Conservation (phyloP, 116 monocot species). For the Phalaenopsis hybrid region DNA sequence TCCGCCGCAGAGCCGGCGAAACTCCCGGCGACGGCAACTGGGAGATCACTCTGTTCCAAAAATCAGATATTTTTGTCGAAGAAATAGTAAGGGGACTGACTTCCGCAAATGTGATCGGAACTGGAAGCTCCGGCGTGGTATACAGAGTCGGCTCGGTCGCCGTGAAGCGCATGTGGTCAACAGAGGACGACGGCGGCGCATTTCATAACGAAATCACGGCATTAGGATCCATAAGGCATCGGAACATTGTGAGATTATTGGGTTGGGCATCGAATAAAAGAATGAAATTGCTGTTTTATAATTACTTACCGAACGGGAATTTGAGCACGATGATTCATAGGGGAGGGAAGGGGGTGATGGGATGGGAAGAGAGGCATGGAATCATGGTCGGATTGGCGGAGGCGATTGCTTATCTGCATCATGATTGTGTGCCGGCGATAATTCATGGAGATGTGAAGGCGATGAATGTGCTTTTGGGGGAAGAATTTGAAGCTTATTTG, state of each 20-base stretch:
- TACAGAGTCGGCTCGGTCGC: constrained; percentile 67
- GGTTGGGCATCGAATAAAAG: constrained; percentile 61
- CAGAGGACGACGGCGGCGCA: constrained; percentile 25
- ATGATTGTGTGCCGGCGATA: constrained; percentile 91
- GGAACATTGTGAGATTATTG: constrained; percentile 77
- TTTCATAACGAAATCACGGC: constrained; percentile 70
- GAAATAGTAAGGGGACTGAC: constrained; percentile 48
- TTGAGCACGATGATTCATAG: constrained; percentile 68
- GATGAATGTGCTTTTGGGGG: constrained; percentile 86
- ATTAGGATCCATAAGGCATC: constrained; percentile 69
- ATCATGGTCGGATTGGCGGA: constrained; percentile 74
- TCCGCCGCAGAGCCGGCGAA: constrained; percentile 4
- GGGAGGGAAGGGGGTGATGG: constrained; percentile 31
- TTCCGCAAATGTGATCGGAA: constrained; percentile 76
- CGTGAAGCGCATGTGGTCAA: constrained; percentile 91
- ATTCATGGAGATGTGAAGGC: constrained; percentile 89
- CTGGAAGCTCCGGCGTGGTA: constrained; percentile 89
- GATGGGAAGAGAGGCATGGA: constrained; percentile 80
- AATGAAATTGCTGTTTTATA: constrained; percentile 74
- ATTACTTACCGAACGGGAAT: constrained; percentile 71
- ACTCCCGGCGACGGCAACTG: constrained; percentile 24
- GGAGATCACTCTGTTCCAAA: constrained; percentile 85
- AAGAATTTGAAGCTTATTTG: constrained; percentile 62
- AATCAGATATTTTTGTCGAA: constrained; percentile 61
- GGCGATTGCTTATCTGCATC: constrained; percentile 83